Conservation (phyloP, 2,329 filamentous ascomycete species). For the Aspergillus tamarii region DNA sequence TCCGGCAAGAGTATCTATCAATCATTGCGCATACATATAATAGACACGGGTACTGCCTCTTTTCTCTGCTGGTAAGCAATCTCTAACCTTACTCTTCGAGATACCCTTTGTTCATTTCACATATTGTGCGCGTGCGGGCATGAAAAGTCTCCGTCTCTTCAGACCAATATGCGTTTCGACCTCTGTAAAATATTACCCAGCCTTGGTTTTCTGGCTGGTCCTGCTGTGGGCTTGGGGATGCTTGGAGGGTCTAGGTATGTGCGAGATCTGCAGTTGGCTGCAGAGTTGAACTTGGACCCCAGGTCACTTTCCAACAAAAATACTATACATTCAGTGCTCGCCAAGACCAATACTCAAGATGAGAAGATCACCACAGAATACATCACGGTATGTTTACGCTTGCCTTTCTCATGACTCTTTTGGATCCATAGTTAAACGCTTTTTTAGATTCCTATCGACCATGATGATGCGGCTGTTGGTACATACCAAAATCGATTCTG, state of each 20-base stretch:
- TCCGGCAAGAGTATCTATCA: not conserved
- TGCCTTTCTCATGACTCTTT: not conserved
- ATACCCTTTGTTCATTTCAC: not conserved
- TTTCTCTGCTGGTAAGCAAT: not conserved
- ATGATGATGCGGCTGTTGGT: conserved; percentile 39
- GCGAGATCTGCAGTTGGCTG: conserved; percentile 23
- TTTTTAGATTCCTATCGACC: conserved; percentile 36
- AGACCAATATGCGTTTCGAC: conserved; percentile 9
- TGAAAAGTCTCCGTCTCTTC: too few species aligned
- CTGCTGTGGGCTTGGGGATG: conserved; percentile 20
- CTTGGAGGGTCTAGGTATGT: conserved; percentile 14
- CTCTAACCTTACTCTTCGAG: not conserved
- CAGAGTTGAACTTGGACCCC: conserved; percentile 25
- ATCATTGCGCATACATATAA: not conserved
- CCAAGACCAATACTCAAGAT: not conserved
- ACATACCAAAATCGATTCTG: conserved; percentile 61
- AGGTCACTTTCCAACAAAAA: conserved; percentile 7
- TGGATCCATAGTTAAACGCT: not conserved
- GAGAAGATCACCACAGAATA: conserved; percentile 17
- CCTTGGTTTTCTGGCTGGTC: conserved; percentile 13
- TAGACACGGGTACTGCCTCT: not conserved
- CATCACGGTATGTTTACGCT: conserved; percentile 18
- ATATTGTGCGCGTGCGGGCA: not conserved
- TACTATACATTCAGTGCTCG: not conserved
- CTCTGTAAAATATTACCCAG: not conserved